Conservation (phyloP, 2,329 filamentous ascomycete genomes). For the Aspergillus aculeatinus region DNA sequence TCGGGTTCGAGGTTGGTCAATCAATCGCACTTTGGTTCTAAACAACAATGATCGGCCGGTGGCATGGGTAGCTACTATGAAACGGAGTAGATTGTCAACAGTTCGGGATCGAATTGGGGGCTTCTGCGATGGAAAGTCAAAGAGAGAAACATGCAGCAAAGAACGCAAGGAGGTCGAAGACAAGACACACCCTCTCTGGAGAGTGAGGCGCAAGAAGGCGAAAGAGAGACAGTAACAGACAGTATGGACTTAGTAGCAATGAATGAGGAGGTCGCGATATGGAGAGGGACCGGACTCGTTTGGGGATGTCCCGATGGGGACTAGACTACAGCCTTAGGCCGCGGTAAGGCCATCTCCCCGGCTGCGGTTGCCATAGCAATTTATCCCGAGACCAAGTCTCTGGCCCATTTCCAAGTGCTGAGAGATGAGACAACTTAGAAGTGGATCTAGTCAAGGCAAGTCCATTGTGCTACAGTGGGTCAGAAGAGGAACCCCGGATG, state of each 20-base stretch:
- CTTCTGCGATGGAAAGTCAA: conserved; percentile 23
- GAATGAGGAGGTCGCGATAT: not conserved
- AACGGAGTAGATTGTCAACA: conserved; percentile 10
- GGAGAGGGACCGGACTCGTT: conserved; percentile 17
- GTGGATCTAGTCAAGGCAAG: not conserved
- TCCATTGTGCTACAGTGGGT: not conserved
- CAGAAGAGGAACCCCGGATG: not conserved
- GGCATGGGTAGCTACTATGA: conserved; percentile 2
- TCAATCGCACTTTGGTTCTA: not conserved
- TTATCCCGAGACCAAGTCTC: not conserved
- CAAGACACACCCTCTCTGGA: not conserved
- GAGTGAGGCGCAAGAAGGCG: not conserved
- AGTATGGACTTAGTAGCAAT: not conserved
- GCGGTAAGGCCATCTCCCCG: conserved; percentile 4
- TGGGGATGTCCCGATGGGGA: conserved; percentile 28
- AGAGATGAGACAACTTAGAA: not conserved
- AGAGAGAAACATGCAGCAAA: conserved; percentile 24
- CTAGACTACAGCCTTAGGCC: conserved; percentile 21
- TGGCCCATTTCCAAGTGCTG: no score
- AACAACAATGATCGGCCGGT: not conserved
- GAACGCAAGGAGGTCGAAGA: conserved; percentile 10
- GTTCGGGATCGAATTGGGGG: conserved; percentile 6
- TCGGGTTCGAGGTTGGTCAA: not conserved
- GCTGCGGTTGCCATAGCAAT: conserved; percentile 33
- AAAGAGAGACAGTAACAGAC: conserved; percentile 4